phyloP scores from a whole-genome alignment of 2,329 filamentous ascomycete genomes.

The Pseudogymnoascus sp. region DNA sequence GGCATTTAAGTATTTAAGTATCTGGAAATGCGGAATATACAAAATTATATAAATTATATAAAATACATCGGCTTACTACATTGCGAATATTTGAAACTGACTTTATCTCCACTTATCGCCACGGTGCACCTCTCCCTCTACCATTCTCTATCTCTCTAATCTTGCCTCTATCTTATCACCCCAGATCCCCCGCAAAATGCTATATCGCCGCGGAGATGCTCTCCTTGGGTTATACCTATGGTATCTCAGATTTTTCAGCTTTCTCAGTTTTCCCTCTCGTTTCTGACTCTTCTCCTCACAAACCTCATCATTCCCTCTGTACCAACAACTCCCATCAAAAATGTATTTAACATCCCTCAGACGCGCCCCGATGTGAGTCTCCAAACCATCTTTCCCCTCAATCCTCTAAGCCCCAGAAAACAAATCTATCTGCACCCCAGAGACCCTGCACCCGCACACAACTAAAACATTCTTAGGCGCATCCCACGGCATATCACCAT shows the following conservation, averaged over 20 bases:
- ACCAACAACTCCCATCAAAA: neutral
- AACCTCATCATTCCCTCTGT: neutral
- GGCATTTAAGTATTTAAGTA: neutral
- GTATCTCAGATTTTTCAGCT: neutral
- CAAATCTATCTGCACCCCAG: neutral
- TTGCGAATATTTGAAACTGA: neutral
- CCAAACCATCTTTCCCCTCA: neutral
- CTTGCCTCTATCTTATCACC: neutral
- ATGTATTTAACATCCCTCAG: slow-evolving; percentile 6
- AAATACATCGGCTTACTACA: neutral
- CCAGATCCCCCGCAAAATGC: neutral
- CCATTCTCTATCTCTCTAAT: neutral
- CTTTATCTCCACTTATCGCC: neutral
- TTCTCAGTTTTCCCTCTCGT: neutral
- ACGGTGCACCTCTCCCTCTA: neutral
- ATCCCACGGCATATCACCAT: neutral
- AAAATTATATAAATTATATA: neutral
- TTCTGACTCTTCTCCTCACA: neutral
- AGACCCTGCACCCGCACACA: neutral
- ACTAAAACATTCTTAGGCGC: slow-evolving; percentile 1
- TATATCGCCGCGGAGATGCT: neutral
- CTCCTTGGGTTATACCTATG: neutral
- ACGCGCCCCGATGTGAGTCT: neutral
- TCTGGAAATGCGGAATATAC: neutral
- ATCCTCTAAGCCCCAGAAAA: neutral